phyloP scores from a whole-genome alignment of 768 basidiomycete species.

The Serendipita indica region DNA sequence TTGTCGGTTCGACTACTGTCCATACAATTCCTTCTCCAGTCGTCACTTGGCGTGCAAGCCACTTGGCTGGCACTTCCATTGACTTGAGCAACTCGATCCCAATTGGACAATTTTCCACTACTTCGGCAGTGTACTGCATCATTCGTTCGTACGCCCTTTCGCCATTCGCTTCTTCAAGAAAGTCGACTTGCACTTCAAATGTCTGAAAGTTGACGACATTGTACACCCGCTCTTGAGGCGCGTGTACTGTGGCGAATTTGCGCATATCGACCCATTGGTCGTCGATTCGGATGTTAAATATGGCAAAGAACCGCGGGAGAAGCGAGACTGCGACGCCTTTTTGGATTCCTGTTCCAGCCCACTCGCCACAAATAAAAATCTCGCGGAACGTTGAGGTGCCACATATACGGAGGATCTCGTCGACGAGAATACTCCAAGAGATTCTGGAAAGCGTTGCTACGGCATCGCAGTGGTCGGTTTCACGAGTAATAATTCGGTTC shows the following conservation, averaged over 20 bases:
- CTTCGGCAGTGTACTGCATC: not conserved
- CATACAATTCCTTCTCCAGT: conserved; percentile 11
- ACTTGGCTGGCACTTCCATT: not conserved
- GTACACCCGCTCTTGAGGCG: not conserved
- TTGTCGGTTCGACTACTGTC: conserved; percentile 8
- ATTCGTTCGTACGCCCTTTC: not conserved
- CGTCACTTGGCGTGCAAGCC: too few species aligned
- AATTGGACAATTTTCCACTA: not conserved
- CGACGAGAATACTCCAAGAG: not conserved
- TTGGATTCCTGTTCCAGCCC: conserved; percentile 8
- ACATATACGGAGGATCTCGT: not conserved
- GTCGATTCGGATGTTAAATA: conserved; percentile 12
- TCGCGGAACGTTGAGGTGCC: not conserved
- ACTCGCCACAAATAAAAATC: conserved; percentile 9
- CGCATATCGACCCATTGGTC: conserved; percentile 11
- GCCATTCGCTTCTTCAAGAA: not conserved
- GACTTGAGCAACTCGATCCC: not conserved
- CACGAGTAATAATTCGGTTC: not conserved
- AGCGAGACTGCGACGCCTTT: conserved; percentile 10
- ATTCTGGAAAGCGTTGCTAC: not conserved
- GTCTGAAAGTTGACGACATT: conserved; percentile 7
- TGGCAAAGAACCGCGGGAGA: conserved; percentile 9
- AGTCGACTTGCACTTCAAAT: conserved; percentile 7
- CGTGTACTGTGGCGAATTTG: not conserved
- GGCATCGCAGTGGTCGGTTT: not conserved